Base-by-base conservation (phyloP, 352 stramenopile species). In the Pythium monospermum region DNA sequence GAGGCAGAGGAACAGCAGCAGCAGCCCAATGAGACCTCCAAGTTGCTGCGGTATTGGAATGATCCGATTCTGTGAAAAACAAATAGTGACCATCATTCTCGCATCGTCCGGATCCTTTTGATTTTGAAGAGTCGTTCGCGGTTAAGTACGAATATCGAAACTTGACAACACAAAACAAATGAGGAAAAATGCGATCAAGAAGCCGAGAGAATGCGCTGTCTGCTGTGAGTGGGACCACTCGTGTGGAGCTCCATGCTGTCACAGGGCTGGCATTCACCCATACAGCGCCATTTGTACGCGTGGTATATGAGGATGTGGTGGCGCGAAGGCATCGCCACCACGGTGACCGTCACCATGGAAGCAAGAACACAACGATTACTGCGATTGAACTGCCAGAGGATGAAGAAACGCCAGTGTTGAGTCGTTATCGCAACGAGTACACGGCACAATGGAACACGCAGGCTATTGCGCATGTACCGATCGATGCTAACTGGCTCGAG, bases 251-350 rank as follows among this genome's bases (percentile, higher is more conserved):
- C 4, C 45, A 50, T 30, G 70, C 64, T 13, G 61, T 68, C 25
- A 64, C 70, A 0, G 74, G 72, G 13, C 59, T 88, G 12, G 65
- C 65, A n/a, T 64, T 64, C 2, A 68, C 55, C 28, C 76, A 85
- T 36, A 26, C 62, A 3, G 46, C 70, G 2, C 74, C 72, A 7
- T 85, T 85, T 42, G 23, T 69, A 0, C 73, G 74, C 15, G 32
- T 88, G n/a, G 16, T 82, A 0, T 79, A 83, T 44, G 50, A 71
- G 33, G 52, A 69, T 39, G 54, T 61, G 13, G 23, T 52, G 7
- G 55, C 41, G 38, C 58, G 19, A 47, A 52, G 33, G 18, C 33
- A 50, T 35, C 40, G 42, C 18, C 27, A 2, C 26, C 30, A 50
- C n/a, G 30, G 25, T 22, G 12, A 23, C 25, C n/a, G n/a, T n/a